Conservation (phyloP, 2,329 filamentous ascomycete species). For the Dothistroma septosporum region DNA sequence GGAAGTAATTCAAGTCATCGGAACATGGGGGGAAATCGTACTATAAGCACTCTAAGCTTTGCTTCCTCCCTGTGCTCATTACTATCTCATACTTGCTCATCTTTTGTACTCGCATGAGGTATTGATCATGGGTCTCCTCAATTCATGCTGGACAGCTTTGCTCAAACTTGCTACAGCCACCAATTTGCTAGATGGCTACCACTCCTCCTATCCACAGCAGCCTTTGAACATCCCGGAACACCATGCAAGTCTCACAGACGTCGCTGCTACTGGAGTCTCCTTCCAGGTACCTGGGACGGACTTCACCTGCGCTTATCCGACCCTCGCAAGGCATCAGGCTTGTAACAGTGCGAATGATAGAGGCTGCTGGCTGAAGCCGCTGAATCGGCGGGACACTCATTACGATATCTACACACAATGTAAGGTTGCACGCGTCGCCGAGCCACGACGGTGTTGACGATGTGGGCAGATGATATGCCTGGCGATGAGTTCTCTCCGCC, state of each 20-base stretch:
- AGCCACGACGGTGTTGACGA: background rate
- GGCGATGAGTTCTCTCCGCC: conserved; percentile 15
- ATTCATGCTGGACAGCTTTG: conserved; percentile 18
- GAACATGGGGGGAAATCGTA: background rate
- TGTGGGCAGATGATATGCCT: conserved; percentile 12
- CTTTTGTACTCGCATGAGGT: background rate
- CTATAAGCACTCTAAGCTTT: conserved; percentile 1
- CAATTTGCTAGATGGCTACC: conserved; percentile 4
- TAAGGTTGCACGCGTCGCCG: background rate
- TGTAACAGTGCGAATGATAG: conserved; percentile 29
- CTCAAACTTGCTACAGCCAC: conserved; percentile 13
- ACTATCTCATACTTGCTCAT: conserved; percentile 1
- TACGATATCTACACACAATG: conserved; percentile 34
- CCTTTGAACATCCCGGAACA: conserved; percentile 7
- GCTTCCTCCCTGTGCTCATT: background rate
- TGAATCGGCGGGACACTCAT: conserved; percentile 14
- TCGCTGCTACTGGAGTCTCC: conserved; percentile 3
- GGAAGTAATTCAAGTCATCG: background rate
- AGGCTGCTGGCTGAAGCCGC: conserved; percentile 20
- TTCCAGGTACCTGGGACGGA: conserved; percentile 16
- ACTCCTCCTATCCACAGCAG: conserved; percentile 4
- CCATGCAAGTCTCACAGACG: conserved; percentile 1
- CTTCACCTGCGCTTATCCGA: conserved; percentile 19
- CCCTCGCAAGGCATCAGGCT: conserved; percentile 9
- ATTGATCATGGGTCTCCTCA: conserved; percentile 16